These are phyloP conservation scores for Apophysomyces variabilis DNA, from an alignment of 371 early-diverging fungal genomes.

Conservation along the genomic window DNA sequence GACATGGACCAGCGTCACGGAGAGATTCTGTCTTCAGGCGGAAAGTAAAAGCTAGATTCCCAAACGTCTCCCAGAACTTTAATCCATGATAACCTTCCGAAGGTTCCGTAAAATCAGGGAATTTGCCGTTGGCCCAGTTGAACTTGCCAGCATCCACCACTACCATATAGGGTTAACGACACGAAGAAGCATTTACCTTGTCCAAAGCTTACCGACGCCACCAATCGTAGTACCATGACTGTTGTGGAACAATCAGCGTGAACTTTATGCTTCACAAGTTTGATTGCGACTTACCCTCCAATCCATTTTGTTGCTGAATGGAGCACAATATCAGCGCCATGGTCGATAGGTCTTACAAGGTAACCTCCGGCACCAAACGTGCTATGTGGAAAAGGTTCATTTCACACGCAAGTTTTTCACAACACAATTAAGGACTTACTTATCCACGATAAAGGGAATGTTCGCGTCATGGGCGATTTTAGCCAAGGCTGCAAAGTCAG, in stretches of 20 bases:
- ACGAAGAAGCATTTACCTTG: background rate
- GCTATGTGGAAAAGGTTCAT: constrained; percentile 65
- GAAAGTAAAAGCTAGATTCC: constrained; percentile 71
- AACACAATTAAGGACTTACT: constrained; percentile 37
- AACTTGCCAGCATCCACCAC: constrained; percentile 84
- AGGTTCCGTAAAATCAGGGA: constrained; percentile 87
- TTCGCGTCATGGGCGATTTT: constrained; percentile 79
- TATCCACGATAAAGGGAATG: constrained; percentile 90
- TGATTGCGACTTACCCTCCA: constrained; percentile 45
- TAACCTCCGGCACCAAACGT: constrained; percentile 95
- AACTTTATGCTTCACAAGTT: background rate
- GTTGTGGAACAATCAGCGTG: constrained; percentile 4
- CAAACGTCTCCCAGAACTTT: constrained; percentile 84
- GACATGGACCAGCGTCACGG: constrained; percentile 84
- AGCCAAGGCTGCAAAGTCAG: constrained; percentile 83
- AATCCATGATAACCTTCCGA: constrained; percentile 85
- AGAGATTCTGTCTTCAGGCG: constrained; percentile 81
- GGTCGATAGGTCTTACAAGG: constrained; percentile 79
- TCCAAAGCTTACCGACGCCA: constrained; percentile 61
- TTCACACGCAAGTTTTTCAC: background rate
- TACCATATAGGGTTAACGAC: constrained; percentile 1
- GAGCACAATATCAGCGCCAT: constrained; percentile 92
- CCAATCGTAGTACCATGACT: constrained; percentile 88
- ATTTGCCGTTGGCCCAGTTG: constrained; percentile 86
- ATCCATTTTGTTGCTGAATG: constrained; percentile 94